These are phyloP conservation scores for Zasmidium angulare DNA, from an alignment of 2,329 filamentous ascomycete species.

Conservation along the genomic window DNA sequence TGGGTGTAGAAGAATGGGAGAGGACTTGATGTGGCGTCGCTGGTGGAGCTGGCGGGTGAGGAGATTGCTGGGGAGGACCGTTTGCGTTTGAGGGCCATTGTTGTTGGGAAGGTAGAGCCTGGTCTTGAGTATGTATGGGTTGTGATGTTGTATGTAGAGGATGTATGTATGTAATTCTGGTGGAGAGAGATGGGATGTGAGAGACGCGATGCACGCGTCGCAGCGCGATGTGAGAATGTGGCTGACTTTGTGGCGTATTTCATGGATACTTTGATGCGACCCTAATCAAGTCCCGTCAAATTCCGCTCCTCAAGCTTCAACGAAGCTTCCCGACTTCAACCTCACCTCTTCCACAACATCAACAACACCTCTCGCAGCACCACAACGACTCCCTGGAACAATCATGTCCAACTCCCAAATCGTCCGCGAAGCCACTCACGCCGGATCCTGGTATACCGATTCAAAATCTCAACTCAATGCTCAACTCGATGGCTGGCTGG, in stretches of 20 bases:
- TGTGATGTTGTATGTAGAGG: not conserved
- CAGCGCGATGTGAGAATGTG: too few relatives aligned
- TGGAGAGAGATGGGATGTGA: not conserved
- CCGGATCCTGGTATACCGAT: constrained; percentile 82
- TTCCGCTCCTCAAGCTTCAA: too few relatives aligned
- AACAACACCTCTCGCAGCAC: constrained; percentile 1
- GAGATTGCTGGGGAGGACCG: constrained; percentile 49
- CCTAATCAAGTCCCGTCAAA: not conserved
- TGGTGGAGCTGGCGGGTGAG: constrained; percentile 41
- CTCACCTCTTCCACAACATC: not conserved
- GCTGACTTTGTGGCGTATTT: too few relatives aligned
- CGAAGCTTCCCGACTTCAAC: too few relatives aligned
- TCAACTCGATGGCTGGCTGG: constrained; percentile 75
- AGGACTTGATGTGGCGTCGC: constrained; percentile 33
- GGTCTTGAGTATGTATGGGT: not conserved
- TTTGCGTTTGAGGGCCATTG: constrained; percentile 63
- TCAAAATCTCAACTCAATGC: constrained; percentile 58
- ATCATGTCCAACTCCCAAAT: constrained; percentile 33
- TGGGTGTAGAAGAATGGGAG: constrained; percentile 32
- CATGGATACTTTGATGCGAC: not conserved
- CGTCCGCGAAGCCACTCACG: constrained; percentile 67
- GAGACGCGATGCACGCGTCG: constrained; percentile 3
- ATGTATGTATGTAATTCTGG: not conserved
- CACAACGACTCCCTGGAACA: not conserved
- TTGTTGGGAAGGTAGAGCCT: constrained; percentile 3